Base-by-base conservation (phyloP, 148 eudicot genomes). In the Nepenthes mirabilis region DNA sequence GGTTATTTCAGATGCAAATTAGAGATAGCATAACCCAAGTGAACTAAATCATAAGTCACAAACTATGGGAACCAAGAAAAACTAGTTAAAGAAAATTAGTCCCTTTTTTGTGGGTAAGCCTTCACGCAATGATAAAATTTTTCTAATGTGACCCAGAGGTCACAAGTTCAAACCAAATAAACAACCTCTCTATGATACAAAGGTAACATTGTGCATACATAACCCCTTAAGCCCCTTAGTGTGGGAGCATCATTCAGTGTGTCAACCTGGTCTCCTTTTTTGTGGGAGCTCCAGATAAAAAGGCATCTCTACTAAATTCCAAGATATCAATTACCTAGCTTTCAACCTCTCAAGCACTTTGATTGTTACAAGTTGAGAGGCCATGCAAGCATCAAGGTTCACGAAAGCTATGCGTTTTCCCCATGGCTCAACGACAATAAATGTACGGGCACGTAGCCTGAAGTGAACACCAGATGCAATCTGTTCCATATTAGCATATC, bases 351-450 rank as follows among this genome's bases (percentile, higher is more conserved):
- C 96, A 14, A 93, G 75, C 60, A 93, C 96, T 74, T 88, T 93
- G 33, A 88, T 70, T 36, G 87, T 88, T 63, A 93, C 98, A 36
- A 93, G 78, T 56, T 93, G 96, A 52, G 98, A 91, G 61, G 87
- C 98, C 98, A 93, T 93, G 69, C 98, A 93, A 71, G 98, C 98
- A 84, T 93, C 98, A 14, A 93, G 91, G 72, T 93, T 93, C 35
- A 93, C 96, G 71, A 93, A 93, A 43, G 75, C 72, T 34, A 83
- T 82, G 43, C 89, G 82, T 43, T 72, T 82, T 36, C 95, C 95
- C 64, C 73, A 62, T 5, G 90, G 88, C 67, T 93, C 98, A 23
- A 88, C 91, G 55, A 83, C 96, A 58, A 93, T 82, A 65, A 93
- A 93, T 2, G 99, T 35, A 36, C 99, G 95, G 68, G 99, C 82